phyloP scores from a whole-genome alignment of 2,329 filamentous ascomycete genomes.

The Bipolaris zeicola region DNA sequence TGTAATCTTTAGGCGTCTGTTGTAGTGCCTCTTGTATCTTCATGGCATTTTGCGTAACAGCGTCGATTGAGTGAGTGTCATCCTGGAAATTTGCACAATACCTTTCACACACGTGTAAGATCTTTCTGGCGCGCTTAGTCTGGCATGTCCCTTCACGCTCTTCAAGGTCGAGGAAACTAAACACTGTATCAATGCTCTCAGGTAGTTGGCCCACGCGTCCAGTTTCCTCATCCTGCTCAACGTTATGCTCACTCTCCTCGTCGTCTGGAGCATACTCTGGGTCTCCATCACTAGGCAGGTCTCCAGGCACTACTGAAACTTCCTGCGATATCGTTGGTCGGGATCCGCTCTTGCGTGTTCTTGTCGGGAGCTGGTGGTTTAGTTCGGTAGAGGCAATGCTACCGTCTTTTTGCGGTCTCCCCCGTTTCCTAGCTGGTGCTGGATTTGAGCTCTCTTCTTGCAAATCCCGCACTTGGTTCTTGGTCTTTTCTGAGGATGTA shows the following conservation, averaged over 20 bases:
- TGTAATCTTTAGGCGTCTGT: slow-evolving; percentile 10
- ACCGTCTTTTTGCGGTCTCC: neutral
- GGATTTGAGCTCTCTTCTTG: neutral
- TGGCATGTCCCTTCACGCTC: slow-evolving; percentile 25
- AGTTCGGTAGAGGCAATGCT: neutral
- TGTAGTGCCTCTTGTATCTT: slow-evolving; percentile 18
- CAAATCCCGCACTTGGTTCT: too few species aligned
- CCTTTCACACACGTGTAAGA: slow-evolving; percentile 21
- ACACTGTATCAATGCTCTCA: slow-evolving; percentile 22
- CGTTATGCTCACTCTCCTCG: slow-evolving; percentile 1
- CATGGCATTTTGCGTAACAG: slow-evolving; percentile 12
- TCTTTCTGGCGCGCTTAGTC: slow-evolving; percentile 19
- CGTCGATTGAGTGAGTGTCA: slow-evolving; percentile 10
- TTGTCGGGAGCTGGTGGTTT: neutral
- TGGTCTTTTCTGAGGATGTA: neutral
- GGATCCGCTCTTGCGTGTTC: neutral
- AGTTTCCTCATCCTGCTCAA: slow-evolving; percentile 4
- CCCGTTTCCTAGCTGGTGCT: too few species aligned
- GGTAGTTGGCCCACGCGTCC: slow-evolving; percentile 1
- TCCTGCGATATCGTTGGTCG: neutral
- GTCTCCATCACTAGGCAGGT: neutral
- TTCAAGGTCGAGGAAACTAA: slow-evolving; percentile 28
- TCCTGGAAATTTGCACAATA: slow-evolving; percentile 6
- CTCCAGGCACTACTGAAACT: neutral
- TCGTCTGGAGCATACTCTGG: slow-evolving; percentile 1